Base-by-base conservation (phyloP, 2,329 filamentous ascomycete species). In the Thelonectria discophora region DNA sequence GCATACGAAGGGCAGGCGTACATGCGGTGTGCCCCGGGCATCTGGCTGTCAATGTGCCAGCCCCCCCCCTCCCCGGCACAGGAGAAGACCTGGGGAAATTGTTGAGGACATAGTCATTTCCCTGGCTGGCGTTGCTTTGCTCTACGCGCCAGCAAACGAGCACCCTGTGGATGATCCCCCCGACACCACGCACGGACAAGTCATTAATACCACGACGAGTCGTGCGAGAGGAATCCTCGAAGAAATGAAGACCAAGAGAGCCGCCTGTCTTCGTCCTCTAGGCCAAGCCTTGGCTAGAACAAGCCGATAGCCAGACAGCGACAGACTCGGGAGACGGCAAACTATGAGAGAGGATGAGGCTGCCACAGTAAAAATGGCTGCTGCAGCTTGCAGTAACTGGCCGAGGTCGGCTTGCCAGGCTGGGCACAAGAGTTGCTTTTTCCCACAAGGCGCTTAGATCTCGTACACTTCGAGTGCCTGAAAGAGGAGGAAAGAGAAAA, bases 401-500 rank as follows among this genome's bases (percentile, higher is more conserved):
- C 30, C 47, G 46, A 49, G 37, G 51, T 39, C 46, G 17, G 32
- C 55, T 57, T 62, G 43, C 45, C 45, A 51, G 47, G 46, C 47
- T 61, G 51, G 32, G 51, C 40, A 42, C 37, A 34, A 40, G 30
- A 51, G 12, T 70, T 68, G 60, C 59, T 66, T 70, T 65, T 62
- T 54, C 45, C 55, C 50, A 55, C 30, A 53, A 61, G 46, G 52
- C 47, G 57, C 56, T 47, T 52, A 34, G 54, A 57, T 58, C 51
- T 57, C 30, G 54, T 63, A 49, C 43, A 53, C 49, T 54, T 55
- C 48, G 46, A 58, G 50, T 65, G n/a, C 30, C 40, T 24, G 60
- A 49, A 65, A 47, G 58, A 64, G 43, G 68, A 67, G 68, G 50
- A 63, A 70, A 70, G 68, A 65, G 66, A 62, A 51, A 69, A 69